Conservation (phyloP, 805 yeast genomes). For the Candida sakaeoensis region DNA sequence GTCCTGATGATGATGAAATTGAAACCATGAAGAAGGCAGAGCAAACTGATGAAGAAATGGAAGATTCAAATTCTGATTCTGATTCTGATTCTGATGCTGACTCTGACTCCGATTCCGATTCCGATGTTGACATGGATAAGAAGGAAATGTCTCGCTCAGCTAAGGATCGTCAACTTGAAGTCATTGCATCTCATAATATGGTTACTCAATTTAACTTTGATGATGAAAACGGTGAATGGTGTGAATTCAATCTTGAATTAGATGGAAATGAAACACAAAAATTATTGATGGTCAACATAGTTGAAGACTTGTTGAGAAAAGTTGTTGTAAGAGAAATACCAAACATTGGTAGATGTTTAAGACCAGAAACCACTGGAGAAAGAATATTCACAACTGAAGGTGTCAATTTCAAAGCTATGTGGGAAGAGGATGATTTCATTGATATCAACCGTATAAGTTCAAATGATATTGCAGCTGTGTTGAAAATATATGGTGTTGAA, state of each 20-base stretch:
- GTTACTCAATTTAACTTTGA: conserved; percentile 85
- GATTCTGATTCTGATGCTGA: conserved; percentile 37
- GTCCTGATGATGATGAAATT: conserved; percentile 91
- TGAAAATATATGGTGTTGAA: conserved; percentile 94
- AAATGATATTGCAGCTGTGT: conserved; percentile 88
- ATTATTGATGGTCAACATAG: conserved; percentile 92
- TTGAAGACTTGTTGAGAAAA: conserved; percentile 85
- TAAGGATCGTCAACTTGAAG: conserved; percentile 80
- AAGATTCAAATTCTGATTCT: conserved; percentile 33
- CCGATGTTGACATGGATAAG: conserved; percentile 32
- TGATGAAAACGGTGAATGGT: conserved; percentile 86
- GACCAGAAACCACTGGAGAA: conserved; percentile 63
- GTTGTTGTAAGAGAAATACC: conserved; percentile 93
- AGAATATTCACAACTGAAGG: conserved; percentile 93
- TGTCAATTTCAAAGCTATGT: conserved; percentile 95
- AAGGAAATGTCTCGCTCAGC: conserved; percentile 54
- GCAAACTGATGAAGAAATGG: conserved; percentile 66
- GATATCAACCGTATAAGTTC: conserved; percentile 87
- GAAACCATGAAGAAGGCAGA: conserved; percentile 86
- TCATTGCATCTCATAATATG: conserved; percentile 67
- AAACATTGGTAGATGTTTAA: conserved; percentile 87
- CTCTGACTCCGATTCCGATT: conserved; percentile 12
- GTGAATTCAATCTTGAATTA: conserved; percentile 81
- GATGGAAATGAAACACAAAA: conserved; percentile 79
- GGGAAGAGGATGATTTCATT: conserved; percentile 94